Evolutionary conservation across 495 filamentous ascomycete genomes (phyloP).

Genomic region (Trichoderma virens): DNA sequence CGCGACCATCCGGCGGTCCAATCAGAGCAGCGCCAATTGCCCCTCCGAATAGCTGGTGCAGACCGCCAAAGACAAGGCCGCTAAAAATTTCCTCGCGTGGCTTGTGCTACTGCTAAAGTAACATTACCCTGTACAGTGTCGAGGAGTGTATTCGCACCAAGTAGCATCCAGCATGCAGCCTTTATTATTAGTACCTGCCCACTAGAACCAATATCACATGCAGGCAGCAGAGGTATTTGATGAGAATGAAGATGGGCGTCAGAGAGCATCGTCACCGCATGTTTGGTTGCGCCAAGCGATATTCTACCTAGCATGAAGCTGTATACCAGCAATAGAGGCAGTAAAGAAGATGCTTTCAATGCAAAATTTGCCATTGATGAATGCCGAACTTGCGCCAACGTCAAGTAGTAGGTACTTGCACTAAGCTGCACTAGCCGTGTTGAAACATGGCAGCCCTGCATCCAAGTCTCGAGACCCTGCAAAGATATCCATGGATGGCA

Average conservation of each 20-base stretch:
- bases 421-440: neutral
- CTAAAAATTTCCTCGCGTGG: neutral
- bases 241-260: neutral
- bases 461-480: too few relatives aligned
- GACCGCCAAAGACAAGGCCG: neutral
- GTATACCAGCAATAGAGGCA: too few relatives aligned
- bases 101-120: neutral
- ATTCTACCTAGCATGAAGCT: too few relatives aligned
- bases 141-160: neutral
- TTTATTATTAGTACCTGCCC: neutral
- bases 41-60: neutral
- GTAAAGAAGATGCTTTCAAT: too few relatives aligned
- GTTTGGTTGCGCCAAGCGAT: too few relatives aligned
- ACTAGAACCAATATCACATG: slow-evolving; percentile 1
- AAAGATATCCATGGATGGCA: neutral
- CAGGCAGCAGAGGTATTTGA: neutral
- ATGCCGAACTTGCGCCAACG: neutral
- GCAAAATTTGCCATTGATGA: neutral
- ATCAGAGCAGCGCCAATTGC: neutral
- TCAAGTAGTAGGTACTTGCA: neutral
- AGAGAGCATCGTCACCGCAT: neutral
- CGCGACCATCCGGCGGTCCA: neutral
- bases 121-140: neutral
- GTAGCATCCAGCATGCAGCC: neutral
- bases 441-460: neutral